Base-by-base conservation (phyloP, 2,329 filamentous ascomycete species). In the Aspergillus ochraceus region DNA sequence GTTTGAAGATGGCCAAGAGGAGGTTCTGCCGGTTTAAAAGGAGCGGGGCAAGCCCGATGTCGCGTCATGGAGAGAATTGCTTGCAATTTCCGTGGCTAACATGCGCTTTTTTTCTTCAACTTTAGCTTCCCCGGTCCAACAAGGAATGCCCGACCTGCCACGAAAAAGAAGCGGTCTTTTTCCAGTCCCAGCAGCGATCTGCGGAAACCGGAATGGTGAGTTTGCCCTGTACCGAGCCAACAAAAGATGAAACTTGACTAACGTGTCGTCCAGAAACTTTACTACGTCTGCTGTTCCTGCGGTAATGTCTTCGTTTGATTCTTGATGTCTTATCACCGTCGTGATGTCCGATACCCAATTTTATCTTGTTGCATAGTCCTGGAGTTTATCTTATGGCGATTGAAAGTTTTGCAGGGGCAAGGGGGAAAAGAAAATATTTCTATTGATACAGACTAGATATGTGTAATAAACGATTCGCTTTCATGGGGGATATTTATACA, bases 131-230 rank as follows among this genome's bases (percentile, higher is more conserved):
- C 65, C 89, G 93, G 71, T 89, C 92, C 70, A 91, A 92, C 75
- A 92, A 90, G 79, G 84, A 85, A 61, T 99, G 95, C 80, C 92
- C 92, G 55, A 85, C 83, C 68, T 99, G 96, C 83, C 84, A 86
- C 66, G 90, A 95, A 76, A 87, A 88, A 68, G 93, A 98, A 79
- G 92, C 93, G 50, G 96, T 99, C 61, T 99, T 97, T 81, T 99
- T 99, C 83, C 95, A 99, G 81, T 97, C 93, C 63, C 95, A 99
- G 76, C 93, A 98, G 81, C 90, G 95, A 78, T 97, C 90, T 68
- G 91, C 92, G 52, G 93, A 98, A 78, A 99, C 95, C 49, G 95
- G 95, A 81, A 99, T 99, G 95, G 95, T 98, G 79, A 83, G 90
- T 47, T 29, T 49, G 45, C 47, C 42, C 46, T 36, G 55, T 50